Percentiles rank a stretch among this genome's conserved stretches.
These are phyloP conservation scores for Coemansia asiatica DNA, from an alignment of 192 early-diverging fungal species.

Conservation along the genomic window DNA sequence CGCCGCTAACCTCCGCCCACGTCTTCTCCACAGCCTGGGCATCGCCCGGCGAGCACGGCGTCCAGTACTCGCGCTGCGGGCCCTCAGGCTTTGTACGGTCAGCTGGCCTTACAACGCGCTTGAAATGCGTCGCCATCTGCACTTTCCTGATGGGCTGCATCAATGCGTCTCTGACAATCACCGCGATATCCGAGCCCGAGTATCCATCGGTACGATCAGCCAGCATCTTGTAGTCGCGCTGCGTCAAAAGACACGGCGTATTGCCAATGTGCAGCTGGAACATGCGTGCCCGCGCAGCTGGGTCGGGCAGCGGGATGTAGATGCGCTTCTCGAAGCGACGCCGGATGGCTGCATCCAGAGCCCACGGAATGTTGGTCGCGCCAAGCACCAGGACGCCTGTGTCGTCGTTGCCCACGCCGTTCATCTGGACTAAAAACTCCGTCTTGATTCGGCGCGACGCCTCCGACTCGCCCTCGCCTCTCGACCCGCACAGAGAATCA, in stretches of 20 bases:
- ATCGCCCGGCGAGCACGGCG: constrained; percentile 95
- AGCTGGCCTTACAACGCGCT: constrained; percentile 52
- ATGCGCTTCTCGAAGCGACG: constrained; percentile 97
- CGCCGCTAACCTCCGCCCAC: constrained; percentile 81
- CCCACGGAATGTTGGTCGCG: constrained; percentile 98
- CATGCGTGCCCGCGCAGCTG: constrained; percentile 83
- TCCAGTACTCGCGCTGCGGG: constrained; percentile 59
- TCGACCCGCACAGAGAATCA: constrained; percentile 90
- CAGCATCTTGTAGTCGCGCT: constrained; percentile 72
- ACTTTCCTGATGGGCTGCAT: constrained; percentile 98
- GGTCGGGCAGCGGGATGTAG: constrained; percentile 95
- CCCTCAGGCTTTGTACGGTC: constrained; percentile 16
- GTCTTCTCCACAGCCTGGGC: constrained; percentile 79
- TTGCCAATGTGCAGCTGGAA: constrained; percentile 91
- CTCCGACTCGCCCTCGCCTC: constrained; percentile 97
- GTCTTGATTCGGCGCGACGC: constrained; percentile 95
- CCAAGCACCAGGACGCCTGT: constrained; percentile 93
- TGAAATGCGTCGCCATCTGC: constrained; percentile 91
- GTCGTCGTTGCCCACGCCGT: constrained; percentile 95
- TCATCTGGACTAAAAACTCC: constrained; percentile 98
- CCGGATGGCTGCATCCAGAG: constrained; percentile 89
- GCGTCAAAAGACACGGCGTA: constrained; percentile 78
- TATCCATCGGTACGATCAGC: constrained; percentile 86
- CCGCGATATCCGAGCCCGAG: constrained; percentile 95
- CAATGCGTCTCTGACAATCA: constrained; percentile 92